Percentiles rank a stretch among this genome's conserved stretches.
These are phyloP conservation scores for Fusarium sp. DNA, from an alignment of 2,329 filamentous ascomycete species.

Conservation along the genomic window DNA sequence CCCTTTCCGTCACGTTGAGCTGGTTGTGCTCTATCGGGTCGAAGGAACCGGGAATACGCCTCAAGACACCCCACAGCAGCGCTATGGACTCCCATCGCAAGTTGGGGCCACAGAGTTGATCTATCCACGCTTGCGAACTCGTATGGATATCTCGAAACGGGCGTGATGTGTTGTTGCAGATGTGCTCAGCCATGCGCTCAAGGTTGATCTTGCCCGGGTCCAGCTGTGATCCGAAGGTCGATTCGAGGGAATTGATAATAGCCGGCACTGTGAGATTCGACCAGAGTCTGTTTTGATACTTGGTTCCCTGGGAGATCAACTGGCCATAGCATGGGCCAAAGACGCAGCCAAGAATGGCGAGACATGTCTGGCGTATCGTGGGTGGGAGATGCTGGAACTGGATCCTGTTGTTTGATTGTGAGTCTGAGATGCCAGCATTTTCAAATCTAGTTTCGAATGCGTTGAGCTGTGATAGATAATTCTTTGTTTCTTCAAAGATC, in stretches of 20 bases:
- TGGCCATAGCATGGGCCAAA: constrained; percentile 40
- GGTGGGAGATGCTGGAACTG: constrained; percentile 35
- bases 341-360: constrained; percentile 51
- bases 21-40: too few species aligned
- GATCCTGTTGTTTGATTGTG: constrained; percentile 10
- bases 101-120: constrained; percentile 50
- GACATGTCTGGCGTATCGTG: constrained; percentile 49
- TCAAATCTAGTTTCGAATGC: constrained; percentile 11
- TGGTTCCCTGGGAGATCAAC: constrained; percentile 28
- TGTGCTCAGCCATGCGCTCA: constrained; percentile 48
- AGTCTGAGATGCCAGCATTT: constrained; percentile 6
- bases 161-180: constrained; percentile 52
- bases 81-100: constrained; percentile 57
- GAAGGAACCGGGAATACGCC: not conserved
- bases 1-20: not conserved
- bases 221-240: constrained; percentile 46
- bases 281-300: constrained; percentile 47
- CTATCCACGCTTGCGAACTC: constrained; percentile 50
- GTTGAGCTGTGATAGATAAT: constrained; percentile 50
- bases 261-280: constrained; percentile 40
- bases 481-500: constrained; percentile 54
- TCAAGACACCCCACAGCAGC: constrained; percentile 47
- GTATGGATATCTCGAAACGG: constrained; percentile 49
- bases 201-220: constrained; percentile 41
- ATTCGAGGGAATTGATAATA: constrained; percentile 47